A percentile compares a stretch with the other conserved stretches of the same genome.
These are phyloP conservation scores for Mortierella sp. DNA, from an alignment of 371 early-diverging fungal species.

Conservation along the genomic window DNA sequence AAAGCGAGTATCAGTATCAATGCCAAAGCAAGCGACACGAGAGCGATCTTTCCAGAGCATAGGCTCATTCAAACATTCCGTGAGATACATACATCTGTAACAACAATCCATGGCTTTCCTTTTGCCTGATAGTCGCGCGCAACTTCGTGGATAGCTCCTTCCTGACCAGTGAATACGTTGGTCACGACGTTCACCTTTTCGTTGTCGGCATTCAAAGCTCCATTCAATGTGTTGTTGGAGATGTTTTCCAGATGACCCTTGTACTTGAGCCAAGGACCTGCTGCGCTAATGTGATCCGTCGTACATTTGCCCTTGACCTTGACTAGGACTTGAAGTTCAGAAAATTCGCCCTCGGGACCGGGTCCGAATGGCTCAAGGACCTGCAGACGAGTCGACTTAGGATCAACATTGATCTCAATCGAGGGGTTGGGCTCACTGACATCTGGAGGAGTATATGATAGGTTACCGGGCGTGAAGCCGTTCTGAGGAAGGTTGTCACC, in stretches of 20 bases:
- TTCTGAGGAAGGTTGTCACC: slow-evolving; percentile 88
- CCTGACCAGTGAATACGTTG: slow-evolving; percentile 75
- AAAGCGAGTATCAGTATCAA: neutral
- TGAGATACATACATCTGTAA: slow-evolving; percentile 75
- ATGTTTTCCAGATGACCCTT: slow-evolving; percentile 97
- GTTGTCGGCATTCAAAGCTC: slow-evolving; percentile 94
- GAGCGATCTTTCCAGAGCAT: too few relatives aligned
- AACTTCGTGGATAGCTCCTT: slow-evolving; percentile 89
- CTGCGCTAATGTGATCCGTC: slow-evolving; percentile 96
- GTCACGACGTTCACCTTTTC: slow-evolving; percentile 84
- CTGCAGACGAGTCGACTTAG: slow-evolving; percentile 86
- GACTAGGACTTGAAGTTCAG: slow-evolving; percentile 80
- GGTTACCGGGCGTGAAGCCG: slow-evolving; percentile 88
- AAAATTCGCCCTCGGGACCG: slow-evolving; percentile 84
- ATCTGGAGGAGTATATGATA: slow-evolving; percentile 68
- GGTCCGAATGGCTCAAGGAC: slow-evolving; percentile 82
- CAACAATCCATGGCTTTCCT: slow-evolving; percentile 89
- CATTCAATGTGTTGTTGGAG: slow-evolving; percentile 95
- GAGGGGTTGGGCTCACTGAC: slow-evolving; percentile 66
- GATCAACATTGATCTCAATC: slow-evolving; percentile 73
- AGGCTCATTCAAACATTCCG: too few relatives aligned
- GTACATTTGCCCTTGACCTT: slow-evolving; percentile 98
- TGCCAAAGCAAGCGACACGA: too few relatives aligned
- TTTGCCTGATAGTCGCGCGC: slow-evolving; percentile 89
- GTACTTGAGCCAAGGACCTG: slow-evolving; percentile 97